A percentile compares a stretch with the other conserved stretches of the same genome.
Conservation (phyloP, 2,329 filamentous ascomycete species). For the Aspergillus brasiliensis region DNA sequence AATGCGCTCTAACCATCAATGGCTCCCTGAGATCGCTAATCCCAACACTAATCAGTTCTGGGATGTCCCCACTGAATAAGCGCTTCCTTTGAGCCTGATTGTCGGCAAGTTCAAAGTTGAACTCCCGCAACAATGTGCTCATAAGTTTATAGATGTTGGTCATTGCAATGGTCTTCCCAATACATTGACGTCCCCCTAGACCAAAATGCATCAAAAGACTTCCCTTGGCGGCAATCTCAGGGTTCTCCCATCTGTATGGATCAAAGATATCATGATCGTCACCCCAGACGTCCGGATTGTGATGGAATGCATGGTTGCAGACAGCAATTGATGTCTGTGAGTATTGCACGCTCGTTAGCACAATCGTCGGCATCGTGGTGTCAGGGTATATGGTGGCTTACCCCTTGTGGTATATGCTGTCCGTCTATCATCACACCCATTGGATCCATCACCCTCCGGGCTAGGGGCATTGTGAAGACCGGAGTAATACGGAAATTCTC, state of each 20-base stretch:
- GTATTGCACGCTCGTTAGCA: background rate
- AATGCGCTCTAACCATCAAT: background rate
- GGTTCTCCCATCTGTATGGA: constrained; percentile 31
- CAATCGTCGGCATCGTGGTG: background rate
- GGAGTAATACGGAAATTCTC: constrained; percentile 41
- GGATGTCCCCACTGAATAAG: background rate
- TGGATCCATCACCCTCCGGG: constrained; percentile 28
- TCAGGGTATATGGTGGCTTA: constrained; percentile 13
- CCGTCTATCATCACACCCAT: constrained; percentile 29
- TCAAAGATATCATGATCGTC: constrained; percentile 34
- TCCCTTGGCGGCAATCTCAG: constrained; percentile 17
- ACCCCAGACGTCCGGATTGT: constrained; percentile 36
- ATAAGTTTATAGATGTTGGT: constrained; percentile 39
- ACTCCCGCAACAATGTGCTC: constrained; percentile 34
- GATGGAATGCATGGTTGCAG: constrained; percentile 40
- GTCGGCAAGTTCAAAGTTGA: constrained; percentile 34
- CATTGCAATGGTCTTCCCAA: constrained; percentile 39
- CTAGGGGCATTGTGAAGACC: constrained; percentile 39
- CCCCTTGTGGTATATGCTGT: constrained; percentile 27
- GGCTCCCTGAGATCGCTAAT: background rate
- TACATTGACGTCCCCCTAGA: constrained; percentile 35
- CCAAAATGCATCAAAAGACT: constrained; percentile 40
- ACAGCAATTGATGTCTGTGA: constrained; percentile 34
- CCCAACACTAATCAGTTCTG: constrained; percentile 4
- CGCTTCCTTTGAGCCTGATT: background rate